phyloP scores from a whole-genome alignment of 371 early-diverging fungal species.

The Mucor lusitanicus region DNA sequence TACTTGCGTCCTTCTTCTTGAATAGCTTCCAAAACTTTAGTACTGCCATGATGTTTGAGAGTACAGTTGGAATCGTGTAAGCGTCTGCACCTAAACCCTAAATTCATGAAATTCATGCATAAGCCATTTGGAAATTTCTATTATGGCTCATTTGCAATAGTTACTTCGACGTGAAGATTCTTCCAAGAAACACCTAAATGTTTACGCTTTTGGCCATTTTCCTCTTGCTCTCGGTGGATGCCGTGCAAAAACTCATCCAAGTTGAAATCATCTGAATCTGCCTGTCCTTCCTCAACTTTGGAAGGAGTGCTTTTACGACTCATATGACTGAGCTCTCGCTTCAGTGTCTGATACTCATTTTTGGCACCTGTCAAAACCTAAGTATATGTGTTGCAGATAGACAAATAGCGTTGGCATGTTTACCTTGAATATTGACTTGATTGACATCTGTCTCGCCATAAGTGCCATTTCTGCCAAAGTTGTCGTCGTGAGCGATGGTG shows the following conservation, averaged over 20 bases:
- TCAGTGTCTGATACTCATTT: conserved; percentile 33
- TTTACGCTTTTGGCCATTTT: conserved; percentile 29
- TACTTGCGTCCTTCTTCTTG: conserved; percentile 15
- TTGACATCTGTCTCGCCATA: conserved; percentile 45
- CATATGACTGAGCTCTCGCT: conserved; percentile 28
- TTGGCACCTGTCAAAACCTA: conserved; percentile 32
- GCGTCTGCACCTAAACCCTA: conserved; percentile 51
- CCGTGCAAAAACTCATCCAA: conserved; percentile 36
- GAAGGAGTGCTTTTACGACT: conserved; percentile 15
- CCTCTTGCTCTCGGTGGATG: conserved; percentile 23
- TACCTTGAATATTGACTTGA: conserved; percentile 37
- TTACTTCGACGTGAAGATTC: conserved; percentile 42
- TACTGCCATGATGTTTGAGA: conserved; percentile 17
- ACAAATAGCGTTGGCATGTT: background rate
- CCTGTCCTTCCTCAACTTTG: conserved; percentile 20
- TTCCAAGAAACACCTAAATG: conserved; percentile 55
- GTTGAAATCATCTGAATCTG: conserved; percentile 33
- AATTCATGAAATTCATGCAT: background rate
- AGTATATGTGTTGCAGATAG: background rate
- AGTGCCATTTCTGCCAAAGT: conserved; percentile 3
- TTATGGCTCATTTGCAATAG: background rate
- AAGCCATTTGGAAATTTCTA: background rate
- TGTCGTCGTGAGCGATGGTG: background rate
- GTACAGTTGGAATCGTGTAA: conserved; percentile 36
- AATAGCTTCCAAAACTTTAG: conserved; percentile 35